A percentile compares a stretch with the other conserved stretches of the same genome.
These are phyloP conservation scores for Diaporthe batatas DNA, from an alignment of 2,329 filamentous ascomycete genomes.

Conservation along the genomic window DNA sequence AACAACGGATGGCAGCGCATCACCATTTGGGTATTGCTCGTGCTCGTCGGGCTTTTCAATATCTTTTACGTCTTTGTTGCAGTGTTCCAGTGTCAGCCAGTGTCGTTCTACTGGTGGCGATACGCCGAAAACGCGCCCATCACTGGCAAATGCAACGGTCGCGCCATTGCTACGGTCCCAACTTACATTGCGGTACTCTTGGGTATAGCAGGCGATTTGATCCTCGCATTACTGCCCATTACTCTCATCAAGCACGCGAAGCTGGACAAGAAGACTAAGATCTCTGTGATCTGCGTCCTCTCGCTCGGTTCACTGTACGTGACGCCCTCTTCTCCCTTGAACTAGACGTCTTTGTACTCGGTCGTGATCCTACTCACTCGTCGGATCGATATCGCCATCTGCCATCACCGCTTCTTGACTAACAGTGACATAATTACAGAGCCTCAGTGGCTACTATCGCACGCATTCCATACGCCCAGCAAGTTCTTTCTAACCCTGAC, in stretches of 20 bases:
- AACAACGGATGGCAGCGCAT: constrained; percentile 50
- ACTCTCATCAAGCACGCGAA: constrained; percentile 54
- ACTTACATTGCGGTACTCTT: constrained; percentile 54
- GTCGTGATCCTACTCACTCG: not conserved
- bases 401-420: not conserved
- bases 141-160: constrained; percentile 51
- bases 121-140: constrained; percentile 46
- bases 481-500: constrained; percentile 53
- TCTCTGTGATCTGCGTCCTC: constrained; percentile 45
- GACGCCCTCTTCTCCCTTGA: not conserved
- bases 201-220: constrained; percentile 53
- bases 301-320: constrained; percentile 56
- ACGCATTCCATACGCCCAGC: constrained; percentile 57
- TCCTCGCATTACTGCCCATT: constrained; percentile 53
- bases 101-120: constrained; percentile 55
- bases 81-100: constrained; percentile 55
- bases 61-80: constrained; percentile 54
- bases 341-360: too few species aligned
- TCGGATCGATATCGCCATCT: not conserved
- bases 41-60: constrained; percentile 51
- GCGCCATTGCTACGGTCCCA: constrained; percentile 48
- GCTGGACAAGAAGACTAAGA: constrained; percentile 52
- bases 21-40: constrained; percentile 51
- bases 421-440: constrained; percentile 43
- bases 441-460: constrained; percentile 58